Percentiles rank a stretch among this genome's conserved stretches.
phyloP scores from a whole-genome alignment of 2,329 filamentous ascomycete species.

The Fusarium sp. region DNA sequence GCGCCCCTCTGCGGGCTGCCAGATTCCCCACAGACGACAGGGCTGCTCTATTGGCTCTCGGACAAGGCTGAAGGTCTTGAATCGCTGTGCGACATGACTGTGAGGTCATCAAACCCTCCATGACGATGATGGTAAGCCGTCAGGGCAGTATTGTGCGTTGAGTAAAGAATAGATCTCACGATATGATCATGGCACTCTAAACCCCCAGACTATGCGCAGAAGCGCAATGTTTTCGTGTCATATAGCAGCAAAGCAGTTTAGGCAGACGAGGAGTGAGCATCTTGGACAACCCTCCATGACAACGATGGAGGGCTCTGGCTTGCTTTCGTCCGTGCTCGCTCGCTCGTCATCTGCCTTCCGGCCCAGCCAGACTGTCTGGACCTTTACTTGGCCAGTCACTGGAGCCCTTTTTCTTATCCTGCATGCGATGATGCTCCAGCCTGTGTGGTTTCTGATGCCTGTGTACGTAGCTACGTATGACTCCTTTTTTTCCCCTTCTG shows the following conservation, averaged over 20 bases:
- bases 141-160: slow-evolving; percentile 7
- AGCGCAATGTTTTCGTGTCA: background rate
- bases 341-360: slow-evolving; percentile 7
- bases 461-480: slow-evolving; percentile 12
- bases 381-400: slow-evolving; percentile 6
- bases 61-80: slow-evolving; percentile 31
- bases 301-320: background rate
- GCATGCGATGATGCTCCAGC: slow-evolving; percentile 15
- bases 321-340: slow-evolving; percentile 5
- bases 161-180: background rate
- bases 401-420: background rate
- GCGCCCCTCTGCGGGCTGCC: slow-evolving; percentile 25
- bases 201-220: background rate
- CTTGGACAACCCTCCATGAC: background rate
- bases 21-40: slow-evolving; percentile 25
- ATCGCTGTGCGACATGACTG: slow-evolving; percentile 6
- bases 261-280: slow-evolving; percentile 17
- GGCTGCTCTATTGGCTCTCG: slow-evolving; percentile 6
- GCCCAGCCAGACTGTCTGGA: background rate
- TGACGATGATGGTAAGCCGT: slow-evolving; percentile 15
- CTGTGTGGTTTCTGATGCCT: slow-evolving; percentile 22
- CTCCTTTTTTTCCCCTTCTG: background rate
- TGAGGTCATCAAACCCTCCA: slow-evolving; percentile 38
- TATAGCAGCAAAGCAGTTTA: slow-evolving; percentile 4
- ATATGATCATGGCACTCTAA: slow-evolving; percentile 2